These are phyloP conservation scores for Paralagenidium karlingii DNA, from an alignment of 352 stramenopile species.

Conservation along the genomic window DNA sequence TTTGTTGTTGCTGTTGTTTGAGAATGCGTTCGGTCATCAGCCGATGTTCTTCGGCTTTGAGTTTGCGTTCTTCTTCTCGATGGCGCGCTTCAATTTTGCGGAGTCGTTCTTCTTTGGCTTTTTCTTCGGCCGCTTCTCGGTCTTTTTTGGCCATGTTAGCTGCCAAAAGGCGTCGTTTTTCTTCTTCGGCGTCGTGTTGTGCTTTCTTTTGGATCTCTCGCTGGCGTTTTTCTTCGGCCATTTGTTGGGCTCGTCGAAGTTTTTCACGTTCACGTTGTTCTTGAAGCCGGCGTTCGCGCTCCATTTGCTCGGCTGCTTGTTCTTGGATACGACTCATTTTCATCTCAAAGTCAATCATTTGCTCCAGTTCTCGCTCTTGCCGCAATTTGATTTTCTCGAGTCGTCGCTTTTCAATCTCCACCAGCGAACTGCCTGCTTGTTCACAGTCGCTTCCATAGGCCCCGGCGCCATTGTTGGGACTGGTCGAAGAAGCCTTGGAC, in stretches of 20 bases:
- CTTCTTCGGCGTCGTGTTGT: conserved; percentile 72
- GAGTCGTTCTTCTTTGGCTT: conserved; percentile 57
- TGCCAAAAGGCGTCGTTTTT: conserved; percentile 44
- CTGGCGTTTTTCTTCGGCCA: conserved; percentile 60
- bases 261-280: conserved; percentile 60
- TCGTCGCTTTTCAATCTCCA: conserved; percentile 54
- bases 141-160: conserved; percentile 59
- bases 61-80: conserved; percentile 55
- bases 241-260: conserved; percentile 39
- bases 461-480: conserved; percentile 9
- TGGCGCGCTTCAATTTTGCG: conserved; percentile 48
- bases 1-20: conserved; percentile 50
- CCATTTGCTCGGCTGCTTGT: conserved; percentile 46
- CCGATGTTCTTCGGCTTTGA: conserved; percentile 62
- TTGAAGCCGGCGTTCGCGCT: conserved; percentile 47
- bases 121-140: conserved; percentile 60
- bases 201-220: conserved; percentile 78
- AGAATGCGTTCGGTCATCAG: conserved; percentile 36
- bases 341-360: conserved; percentile 89
- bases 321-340: conserved; percentile 82
- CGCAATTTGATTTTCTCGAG: conserved; percentile 65
- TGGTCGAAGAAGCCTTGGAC: conserved; percentile 1
- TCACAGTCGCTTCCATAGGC: too few relatives aligned
- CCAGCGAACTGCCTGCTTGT: too few relatives aligned
- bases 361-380: conserved; percentile 73